Evolutionary conservation across 2,329 filamentous ascomycete species (phyloP).

Genomic region (Venturia carpophila): DNA sequence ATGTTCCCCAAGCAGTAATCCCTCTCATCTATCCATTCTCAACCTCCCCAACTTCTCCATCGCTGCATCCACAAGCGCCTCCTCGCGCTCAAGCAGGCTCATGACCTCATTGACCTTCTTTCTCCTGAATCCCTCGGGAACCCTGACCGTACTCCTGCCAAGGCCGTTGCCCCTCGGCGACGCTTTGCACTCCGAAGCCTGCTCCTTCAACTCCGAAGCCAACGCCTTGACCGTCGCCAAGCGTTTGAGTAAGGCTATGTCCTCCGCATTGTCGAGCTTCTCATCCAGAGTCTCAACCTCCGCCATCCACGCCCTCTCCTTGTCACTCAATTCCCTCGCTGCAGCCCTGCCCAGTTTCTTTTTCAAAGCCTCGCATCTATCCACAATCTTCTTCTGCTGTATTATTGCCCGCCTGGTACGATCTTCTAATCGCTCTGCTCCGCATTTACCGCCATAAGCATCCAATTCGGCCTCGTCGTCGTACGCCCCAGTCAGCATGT

Average conservation of each 20-base stretch:
- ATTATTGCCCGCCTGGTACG: conserved; percentile 49
- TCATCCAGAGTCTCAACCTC: conserved; percentile 43
- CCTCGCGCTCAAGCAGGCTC: conserved; percentile 56
- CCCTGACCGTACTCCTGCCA: conserved; percentile 36
- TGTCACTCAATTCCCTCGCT: conserved; percentile 52
- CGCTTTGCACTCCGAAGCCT: conserved; percentile 37
- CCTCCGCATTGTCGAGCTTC: conserved; percentile 30
- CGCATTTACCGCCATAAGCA: conserved; percentile 40
- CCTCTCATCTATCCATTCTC: conserved; percentile 19
- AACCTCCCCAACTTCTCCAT: conserved; percentile 55
- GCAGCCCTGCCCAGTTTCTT: conserved; percentile 41
- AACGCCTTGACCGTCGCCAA: conserved; percentile 50
- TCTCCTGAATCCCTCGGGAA: conserved; percentile 54
- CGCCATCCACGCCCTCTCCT: conserved; percentile 52
- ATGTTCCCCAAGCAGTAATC: not conserved
- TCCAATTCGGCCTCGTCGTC: conserved; percentile 41
- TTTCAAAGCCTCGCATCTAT: conserved; percentile 53
- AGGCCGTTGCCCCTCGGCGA: conserved; percentile 6
- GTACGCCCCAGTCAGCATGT: conserved; percentile 54
- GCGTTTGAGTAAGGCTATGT: conserved; percentile 43
- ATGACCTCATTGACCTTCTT: conserved; percentile 58
- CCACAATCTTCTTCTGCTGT: conserved; percentile 46
- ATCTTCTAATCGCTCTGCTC: conserved; percentile 49
- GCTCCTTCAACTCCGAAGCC: conserved; percentile 46
- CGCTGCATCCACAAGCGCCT: conserved; percentile 59